Base-by-base conservation (phyloP, 2,329 filamentous ascomycete genomes). In the Ascochyta pisi region DNA sequence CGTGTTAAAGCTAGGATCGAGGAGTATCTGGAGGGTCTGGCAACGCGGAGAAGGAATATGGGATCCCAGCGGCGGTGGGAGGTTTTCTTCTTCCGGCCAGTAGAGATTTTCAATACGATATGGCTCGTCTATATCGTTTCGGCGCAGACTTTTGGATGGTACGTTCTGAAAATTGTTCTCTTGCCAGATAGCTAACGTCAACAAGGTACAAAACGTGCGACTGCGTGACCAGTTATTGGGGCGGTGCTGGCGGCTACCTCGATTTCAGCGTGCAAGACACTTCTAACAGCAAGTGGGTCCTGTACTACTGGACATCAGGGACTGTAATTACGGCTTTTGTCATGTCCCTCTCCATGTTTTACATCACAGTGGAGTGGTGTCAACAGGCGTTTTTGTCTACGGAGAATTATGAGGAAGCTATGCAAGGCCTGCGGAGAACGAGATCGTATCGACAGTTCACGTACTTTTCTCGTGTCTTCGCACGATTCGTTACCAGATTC, bases 171-270 rank as follows among this genome's bases (percentile, higher is more conserved):
- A 7, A 7, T 19, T 19, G 19, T 19, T 19, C 2, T 31, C 5
- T 39, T 24, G 3, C 4, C 8, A 23, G 13, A 13, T 6, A 39
- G 37, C 19, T 39, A 16, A 39, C 37, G 37, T 6, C 5, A 1
- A 23, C 3, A 8, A 50, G 48, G 48, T 78, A 77, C 58, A 74
- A 76, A 50, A 79, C 70, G 3, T 81, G 78, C 62, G 54, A 71
- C 15, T 81, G 79, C 61, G 70, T 76, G 41, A 72, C 75, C 2
- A 76, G 73, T 19, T 66, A 54, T 5, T 79, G 77, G 75, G 73
- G 62, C 0, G 58, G 64, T 2, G 65, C 54, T 4, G 75, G 76
- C n/a, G 78, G 79, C 12, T 81, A 81, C 48, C 69, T 81, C 29
- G 77, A 81, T 45, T 73, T 74, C 35, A 56, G 40, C 6, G 57